Evolutionary conservation across 1,284 basidiomycete species (phyloP), one percentile per base, ranked within the genome.

Genomic region (Cutaneotrichosporon mucoides): DNA sequence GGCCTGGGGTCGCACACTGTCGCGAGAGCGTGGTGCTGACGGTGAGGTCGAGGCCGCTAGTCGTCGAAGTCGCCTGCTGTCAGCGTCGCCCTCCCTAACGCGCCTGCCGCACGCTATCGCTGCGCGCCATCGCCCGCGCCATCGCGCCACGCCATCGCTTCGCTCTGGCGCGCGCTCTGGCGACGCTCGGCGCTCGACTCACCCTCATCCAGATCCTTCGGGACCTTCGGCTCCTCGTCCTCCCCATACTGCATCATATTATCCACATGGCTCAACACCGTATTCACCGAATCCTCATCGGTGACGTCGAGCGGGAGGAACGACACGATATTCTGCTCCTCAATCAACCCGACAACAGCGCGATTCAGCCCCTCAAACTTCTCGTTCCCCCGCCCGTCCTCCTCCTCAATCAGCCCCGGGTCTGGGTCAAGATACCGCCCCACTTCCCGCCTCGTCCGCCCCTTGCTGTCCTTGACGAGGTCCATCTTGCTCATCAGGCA

Each of bases 401-500:
- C 82, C 63, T 86, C 70, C 81, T 86, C 84, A 40, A 99, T 83
- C 1, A 99, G 81, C 51, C 89, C 82, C n/a, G 96, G 95, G 78
- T 99, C 96, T 50, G 96, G 92, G 70, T 99, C 95, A 38, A 99
- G 83, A 78, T 95, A 99, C 85, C 90, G 84, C 37, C 90, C 88
- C 53, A 95, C 79, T 83, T 88, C 76, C 80, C 84, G 57, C 81
- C 84, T 69, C 84, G 86, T 67, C 85, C 83, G 66, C 84, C 90
- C 79, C 87, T 92, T 72, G 86, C 82, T 56, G 58, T 82, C 65
- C 86, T 87, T 90, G 40, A 99, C 89, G 35, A 99, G 83, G 77
- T 99, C 96, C 95, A 99, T 99, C 79, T 99, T 99, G 57, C 90
- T 95, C 88, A 99, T 92, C 73, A 99, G 81, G 68, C 99, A 99